Evolutionary conservation across 108 stramenopile species (phyloP), one percentile per base, ranked within the genome.

Genomic region (Cyclotella sp.): DNA sequence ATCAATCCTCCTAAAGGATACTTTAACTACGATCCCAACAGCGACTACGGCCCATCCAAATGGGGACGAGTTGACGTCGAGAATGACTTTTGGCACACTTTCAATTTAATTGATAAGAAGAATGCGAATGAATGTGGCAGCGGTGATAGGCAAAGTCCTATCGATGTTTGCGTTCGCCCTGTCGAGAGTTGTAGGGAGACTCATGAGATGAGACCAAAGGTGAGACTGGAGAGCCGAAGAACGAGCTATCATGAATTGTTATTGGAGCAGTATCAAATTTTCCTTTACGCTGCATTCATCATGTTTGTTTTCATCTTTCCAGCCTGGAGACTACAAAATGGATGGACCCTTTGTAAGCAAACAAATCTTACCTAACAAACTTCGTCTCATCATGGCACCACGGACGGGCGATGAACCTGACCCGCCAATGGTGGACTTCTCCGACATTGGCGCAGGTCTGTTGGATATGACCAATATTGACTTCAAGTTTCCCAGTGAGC

Each of bases 401-500:
- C 65, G 80, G 43, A 81, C 80, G 45, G 80, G 80, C 3, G 80
- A 81, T 0, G 80, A 83, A 30, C 82, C 77, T 13, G 73, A 75
- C 41, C 79, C 83, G 27, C 83, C 81, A 14, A 39, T 63, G 45
- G 86, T 89, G n/a, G 94, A 95, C 68, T 92, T 92, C 70, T 89
- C 94, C 0, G 74, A 86, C 44, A 86, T 84, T 51, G 92, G 94
- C 81, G 78, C 77, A 41, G 88, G 89, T 15, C 81, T 80, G 71
- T 81, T 87, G 14, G 89, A 91, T 49, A 82, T 82, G 81, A 76
- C 74, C 19, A 82, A 95, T 63, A 82, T 91, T n/a, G 94, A 95
- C 81, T 90, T 95, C 74, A 95, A 95, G 55, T 80, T 95, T 43
- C 94, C 94, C 24, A 55, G 82, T 0, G 94, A 95, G 76, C 94